Evolutionary conservation across 2,329 filamentous ascomycete species (phyloP).

Genomic region (Microdochium bolleyi): DNA sequence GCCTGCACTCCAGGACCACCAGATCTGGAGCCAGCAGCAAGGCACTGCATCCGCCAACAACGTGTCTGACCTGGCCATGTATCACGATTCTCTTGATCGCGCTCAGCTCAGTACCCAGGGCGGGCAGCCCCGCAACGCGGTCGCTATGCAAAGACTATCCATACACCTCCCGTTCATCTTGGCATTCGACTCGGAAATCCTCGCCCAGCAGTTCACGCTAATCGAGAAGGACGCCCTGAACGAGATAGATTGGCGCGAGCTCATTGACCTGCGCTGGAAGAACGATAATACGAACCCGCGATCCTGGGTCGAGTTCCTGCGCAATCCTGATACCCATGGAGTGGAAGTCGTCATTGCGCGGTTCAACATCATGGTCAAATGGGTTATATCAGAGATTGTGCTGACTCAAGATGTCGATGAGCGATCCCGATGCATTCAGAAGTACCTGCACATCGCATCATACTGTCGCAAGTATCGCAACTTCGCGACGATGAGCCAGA

Average conservation of each 20-base stretch:
- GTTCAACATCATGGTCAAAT: slow-evolving; percentile 85
- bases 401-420: slow-evolving; percentile 66
- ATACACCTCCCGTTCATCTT: slow-evolving; percentile 72
- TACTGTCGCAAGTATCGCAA: slow-evolving; percentile 72
- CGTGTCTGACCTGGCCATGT: neutral
- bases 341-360: slow-evolving; percentile 79
- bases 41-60: slow-evolving; percentile 30
- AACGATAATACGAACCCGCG: slow-evolving; percentile 56
- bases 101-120: neutral
- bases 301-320: slow-evolving; percentile 77
- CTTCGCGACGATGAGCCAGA: slow-evolving; percentile 76
- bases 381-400: slow-evolving; percentile 73
- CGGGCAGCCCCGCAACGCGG: slow-evolving; percentile 31
- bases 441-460: slow-evolving; percentile 73
- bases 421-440: slow-evolving; percentile 68
- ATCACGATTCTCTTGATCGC: neutral
- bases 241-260: slow-evolving; percentile 82
- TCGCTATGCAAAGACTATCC: slow-evolving; percentile 22
- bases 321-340: slow-evolving; percentile 62
- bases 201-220: slow-evolving; percentile 77
- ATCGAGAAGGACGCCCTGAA: slow-evolving; percentile 82
- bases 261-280: slow-evolving; percentile 79
- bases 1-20: slow-evolving; percentile 30
- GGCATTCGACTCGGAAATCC: slow-evolving; percentile 68
- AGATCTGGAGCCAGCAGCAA: slow-evolving; percentile 34